phyloP scores from a whole-genome alignment of 108 stramenopile species.

The Aurantiochytrium sp. region DNA sequence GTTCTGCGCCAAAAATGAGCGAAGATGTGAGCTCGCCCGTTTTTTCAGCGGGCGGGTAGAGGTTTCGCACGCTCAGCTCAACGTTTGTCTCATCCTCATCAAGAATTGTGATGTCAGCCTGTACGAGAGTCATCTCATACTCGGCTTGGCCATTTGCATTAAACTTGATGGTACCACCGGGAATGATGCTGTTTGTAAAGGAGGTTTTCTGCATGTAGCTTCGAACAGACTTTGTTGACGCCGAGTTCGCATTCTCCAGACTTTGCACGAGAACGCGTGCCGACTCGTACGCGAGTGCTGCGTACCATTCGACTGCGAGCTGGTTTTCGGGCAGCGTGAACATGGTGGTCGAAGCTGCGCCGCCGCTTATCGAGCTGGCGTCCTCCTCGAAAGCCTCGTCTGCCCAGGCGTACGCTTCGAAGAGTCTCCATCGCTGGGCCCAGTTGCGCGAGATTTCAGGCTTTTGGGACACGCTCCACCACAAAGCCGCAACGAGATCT shows the following conservation, averaged over 20 bases:
- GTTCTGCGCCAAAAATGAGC: background rate
- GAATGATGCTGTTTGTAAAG: background rate
- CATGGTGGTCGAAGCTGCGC: background rate
- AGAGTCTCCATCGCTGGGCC: background rate
- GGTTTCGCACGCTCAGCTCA: background rate
- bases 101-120: background rate
- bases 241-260: background rate
- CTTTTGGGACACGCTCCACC: background rate
- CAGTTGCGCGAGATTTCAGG: background rate
- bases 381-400: background rate
- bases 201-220: background rate
- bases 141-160: background rate
- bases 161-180: background rate
- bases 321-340: background rate
- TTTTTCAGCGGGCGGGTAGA: background rate
- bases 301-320: background rate
- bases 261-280: background rate
- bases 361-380: background rate
- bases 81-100: background rate
- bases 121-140: background rate
- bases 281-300: background rate
- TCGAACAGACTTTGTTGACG: background rate
- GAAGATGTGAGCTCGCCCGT: background rate
- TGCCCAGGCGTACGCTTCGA: background rate
- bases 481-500: background rate